Percentiles rank a stretch among this genome's conserved stretches.
These are phyloP conservation scores for Monosporascus sp. DNA, from an alignment of 2,329 filamentous ascomycete species.

Conservation along the genomic window DNA sequence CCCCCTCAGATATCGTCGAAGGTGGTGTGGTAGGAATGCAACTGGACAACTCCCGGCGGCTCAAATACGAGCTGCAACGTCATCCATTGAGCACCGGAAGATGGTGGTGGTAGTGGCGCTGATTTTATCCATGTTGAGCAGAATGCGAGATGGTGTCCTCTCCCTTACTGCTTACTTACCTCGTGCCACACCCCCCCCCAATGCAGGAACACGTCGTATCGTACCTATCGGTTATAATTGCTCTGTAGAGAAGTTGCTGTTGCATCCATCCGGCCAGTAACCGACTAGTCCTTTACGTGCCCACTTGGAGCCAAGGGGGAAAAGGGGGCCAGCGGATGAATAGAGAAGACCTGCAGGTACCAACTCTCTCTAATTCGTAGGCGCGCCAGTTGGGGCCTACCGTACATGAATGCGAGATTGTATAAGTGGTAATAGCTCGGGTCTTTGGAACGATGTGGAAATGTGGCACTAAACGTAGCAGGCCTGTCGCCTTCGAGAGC, in stretches of 20 bases:
- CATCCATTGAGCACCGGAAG: slow-evolving; percentile 5
- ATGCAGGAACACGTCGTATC: background rate
- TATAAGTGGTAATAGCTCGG: too few species aligned
- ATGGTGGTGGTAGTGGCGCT: background rate
- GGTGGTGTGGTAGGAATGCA: slow-evolving; percentile 4
- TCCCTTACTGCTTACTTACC: background rate
- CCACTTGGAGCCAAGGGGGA: background rate
- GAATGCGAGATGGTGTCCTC: too few species aligned
- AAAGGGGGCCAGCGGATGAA: background rate
- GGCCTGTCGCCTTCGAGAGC: too few species aligned
- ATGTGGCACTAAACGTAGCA: too few species aligned
- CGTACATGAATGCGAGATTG: too few species aligned
- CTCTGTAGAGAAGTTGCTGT: background rate
- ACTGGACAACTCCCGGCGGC: slow-evolving; percentile 7
- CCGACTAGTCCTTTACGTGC: background rate
- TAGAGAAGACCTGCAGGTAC: background rate
- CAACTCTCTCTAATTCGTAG: background rate
- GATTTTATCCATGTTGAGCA: background rate
- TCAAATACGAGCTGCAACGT: slow-evolving; percentile 14
- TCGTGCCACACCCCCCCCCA: background rate
- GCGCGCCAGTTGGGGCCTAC: background rate
- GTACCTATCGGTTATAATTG: background rate
- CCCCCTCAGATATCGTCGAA: slow-evolving; percentile 1
- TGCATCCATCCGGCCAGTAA: background rate
- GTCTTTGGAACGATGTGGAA: too few species aligned